phyloP scores from a whole-genome alignment of 495 filamentous ascomycete genomes.

The Annulohypoxylon moriforme region DNA sequence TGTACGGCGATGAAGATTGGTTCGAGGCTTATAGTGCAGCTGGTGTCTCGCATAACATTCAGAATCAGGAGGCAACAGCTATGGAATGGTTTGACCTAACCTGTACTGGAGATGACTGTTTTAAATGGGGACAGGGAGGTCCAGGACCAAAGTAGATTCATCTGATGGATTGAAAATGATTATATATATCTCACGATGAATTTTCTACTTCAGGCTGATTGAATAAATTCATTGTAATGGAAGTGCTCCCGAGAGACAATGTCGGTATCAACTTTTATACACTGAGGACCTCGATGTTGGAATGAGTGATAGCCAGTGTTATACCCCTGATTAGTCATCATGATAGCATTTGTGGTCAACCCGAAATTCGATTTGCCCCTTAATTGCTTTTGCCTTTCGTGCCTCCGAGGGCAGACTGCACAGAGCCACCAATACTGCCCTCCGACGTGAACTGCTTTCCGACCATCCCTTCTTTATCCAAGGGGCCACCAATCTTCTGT shows the following conservation, averaged over 20 bases:
- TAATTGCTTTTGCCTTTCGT: slow-evolving; percentile 50
- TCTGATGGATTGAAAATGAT: too few species aligned
- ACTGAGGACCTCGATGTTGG: too few species aligned
- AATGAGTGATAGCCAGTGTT: too few species aligned
- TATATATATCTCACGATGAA: too few species aligned
- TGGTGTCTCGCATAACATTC: slow-evolving; percentile 63
- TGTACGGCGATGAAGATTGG: slow-evolving; percentile 56
- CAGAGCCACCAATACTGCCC: slow-evolving; percentile 55
- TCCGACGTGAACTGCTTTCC: slow-evolving; percentile 58
- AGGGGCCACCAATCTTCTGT: slow-evolving; percentile 61
- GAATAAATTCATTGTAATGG: too few species aligned
- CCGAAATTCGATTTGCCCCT: too few species aligned
- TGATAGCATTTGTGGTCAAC: too few species aligned
- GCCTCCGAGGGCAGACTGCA: slow-evolving; percentile 58
- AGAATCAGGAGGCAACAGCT: slow-evolving; percentile 60
- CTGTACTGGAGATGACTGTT: slow-evolving; percentile 49
- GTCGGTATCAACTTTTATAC: too few species aligned
- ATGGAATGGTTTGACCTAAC: slow-evolving; percentile 63
- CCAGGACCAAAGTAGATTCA: not conserved
- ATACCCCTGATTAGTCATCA: too few species aligned
- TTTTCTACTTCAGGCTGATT: too few species aligned
- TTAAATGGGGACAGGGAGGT: slow-evolving; percentile 53
- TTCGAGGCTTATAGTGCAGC: slow-evolving; percentile 62
- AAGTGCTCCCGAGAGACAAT: too few species aligned
- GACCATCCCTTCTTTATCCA: slow-evolving; percentile 57